Conservation (phyloP, 2,329 filamentous ascomycete genomes). For the Exophiala sideris region DNA sequence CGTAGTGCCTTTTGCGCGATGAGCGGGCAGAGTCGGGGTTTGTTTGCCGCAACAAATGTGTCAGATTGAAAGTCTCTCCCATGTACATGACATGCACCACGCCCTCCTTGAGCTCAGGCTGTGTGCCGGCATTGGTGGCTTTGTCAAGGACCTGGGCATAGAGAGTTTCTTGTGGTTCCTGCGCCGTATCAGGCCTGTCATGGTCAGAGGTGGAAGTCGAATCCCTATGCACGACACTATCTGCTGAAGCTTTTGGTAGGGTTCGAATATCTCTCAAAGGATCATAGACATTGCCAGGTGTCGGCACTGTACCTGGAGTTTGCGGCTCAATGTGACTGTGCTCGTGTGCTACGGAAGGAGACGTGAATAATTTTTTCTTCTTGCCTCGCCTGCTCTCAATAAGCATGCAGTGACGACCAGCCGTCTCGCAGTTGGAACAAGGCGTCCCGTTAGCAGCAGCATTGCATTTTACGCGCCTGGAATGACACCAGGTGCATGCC, state of each 20-base stretch:
- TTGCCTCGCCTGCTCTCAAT: constrained; percentile 30
- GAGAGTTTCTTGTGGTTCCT: constrained; percentile 17
- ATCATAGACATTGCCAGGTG: constrained; percentile 18
- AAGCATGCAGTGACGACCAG: constrained; percentile 24
- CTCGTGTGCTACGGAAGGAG: constrained; percentile 11
- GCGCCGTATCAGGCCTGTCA: constrained; percentile 10
- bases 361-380: constrained; percentile 20
- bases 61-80: constrained; percentile 23
- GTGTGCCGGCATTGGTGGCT: constrained; percentile 9
- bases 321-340: constrained; percentile 5
- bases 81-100: constrained; percentile 22
- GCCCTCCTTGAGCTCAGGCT: constrained; percentile 15
- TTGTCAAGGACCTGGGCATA: constrained; percentile 21
- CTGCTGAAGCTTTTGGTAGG: constrained; percentile 1
- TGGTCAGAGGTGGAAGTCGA: constrained; percentile 10
- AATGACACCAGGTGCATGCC: constrained; percentile 30
- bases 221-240: not conserved
- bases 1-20: constrained; percentile 17
- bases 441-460: constrained; percentile 24
- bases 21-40: constrained; percentile 17
- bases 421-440: constrained; percentile 28
- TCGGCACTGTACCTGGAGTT: not conserved
- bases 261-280: constrained; percentile 13
- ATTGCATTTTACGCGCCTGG: constrained; percentile 30
- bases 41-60: constrained; percentile 25